Conservation (phyloP, 1,139 yeast species). For the Saccharomyces hybrid region DNA sequence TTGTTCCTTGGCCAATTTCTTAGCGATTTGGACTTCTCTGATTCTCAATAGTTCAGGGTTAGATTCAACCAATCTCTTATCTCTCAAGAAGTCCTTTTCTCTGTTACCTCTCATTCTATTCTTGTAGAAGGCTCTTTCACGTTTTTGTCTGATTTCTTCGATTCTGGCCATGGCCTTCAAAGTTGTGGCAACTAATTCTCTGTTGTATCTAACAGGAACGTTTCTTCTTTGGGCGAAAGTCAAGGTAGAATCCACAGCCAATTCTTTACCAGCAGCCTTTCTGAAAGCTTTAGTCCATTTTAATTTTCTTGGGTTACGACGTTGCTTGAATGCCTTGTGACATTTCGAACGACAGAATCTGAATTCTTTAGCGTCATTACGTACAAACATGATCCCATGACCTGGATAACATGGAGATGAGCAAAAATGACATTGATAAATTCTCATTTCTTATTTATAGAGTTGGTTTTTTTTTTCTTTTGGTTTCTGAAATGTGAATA, state of each 20-base stretch:
- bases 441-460: constrained; percentile 48
- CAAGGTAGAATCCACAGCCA: constrained; percentile 93
- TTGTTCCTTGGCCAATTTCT: constrained; percentile 64
- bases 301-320: constrained; percentile 96
- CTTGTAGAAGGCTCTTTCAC: constrained; percentile 98
- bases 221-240: constrained; percentile 96
- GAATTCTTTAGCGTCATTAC: constrained; percentile 96
- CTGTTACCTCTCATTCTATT: constrained; percentile 98
- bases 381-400: constrained; percentile 94
- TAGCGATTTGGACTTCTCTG: constrained; percentile 86
- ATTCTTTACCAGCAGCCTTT: constrained; percentile 97
- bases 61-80: constrained; percentile 77
- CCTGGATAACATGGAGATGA: constrained; percentile 96
- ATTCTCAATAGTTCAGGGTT: constrained; percentile 84
- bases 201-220: constrained; percentile 94
- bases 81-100: constrained; percentile 76
- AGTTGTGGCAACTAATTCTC: constrained; percentile 91
- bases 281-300: constrained; percentile 99
- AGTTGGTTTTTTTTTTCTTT: neutral
- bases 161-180: constrained; percentile 92
- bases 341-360: constrained; percentile 97
- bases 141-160: constrained; percentile 89
- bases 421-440: constrained; percentile 91
- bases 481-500: neutral
- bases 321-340: constrained; percentile 94